These are phyloP conservation scores for Euphrasia arctica DNA, from an alignment of 305 asterid genomes.

Conservation along the genomic window DNA sequence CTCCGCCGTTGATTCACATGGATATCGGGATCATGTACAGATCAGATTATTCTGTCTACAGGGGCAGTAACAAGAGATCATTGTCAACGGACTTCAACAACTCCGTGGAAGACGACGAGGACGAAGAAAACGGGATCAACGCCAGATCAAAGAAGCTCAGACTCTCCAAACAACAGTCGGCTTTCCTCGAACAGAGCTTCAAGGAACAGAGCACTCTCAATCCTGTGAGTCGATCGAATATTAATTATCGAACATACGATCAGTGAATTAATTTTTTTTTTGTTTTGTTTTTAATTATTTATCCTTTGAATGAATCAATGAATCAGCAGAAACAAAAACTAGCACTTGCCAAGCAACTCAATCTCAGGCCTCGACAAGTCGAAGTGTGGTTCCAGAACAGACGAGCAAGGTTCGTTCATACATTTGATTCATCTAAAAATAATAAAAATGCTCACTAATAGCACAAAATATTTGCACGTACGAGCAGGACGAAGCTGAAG, in stretches of 20 bases:
- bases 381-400: slow-evolving; percentile 98
- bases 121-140: slow-evolving; percentile 60
- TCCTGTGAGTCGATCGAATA: slow-evolving; percentile 48
- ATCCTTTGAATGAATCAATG: not conserved
- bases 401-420: slow-evolving; percentile 60
- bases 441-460: too few relatives aligned
- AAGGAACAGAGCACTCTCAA: slow-evolving; percentile 80
- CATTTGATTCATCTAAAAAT: too few relatives aligned
- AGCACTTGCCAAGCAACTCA: slow-evolving; percentile 79
- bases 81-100: slow-evolving; percentile 23
- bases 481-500: slow-evolving; percentile 74
- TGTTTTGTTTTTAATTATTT: not conserved
- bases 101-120: slow-evolving; percentile 45
- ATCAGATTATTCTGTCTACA: not conserved
- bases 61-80: slow-evolving; percentile 14
- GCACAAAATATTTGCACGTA: too few relatives aligned
- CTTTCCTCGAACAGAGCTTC: slow-evolving; percentile 81
- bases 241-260: not conserved
- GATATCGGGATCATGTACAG: slow-evolving; percentile 38
- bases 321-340: slow-evolving; percentile 63
- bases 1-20: slow-evolving; percentile 41
- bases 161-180: slow-evolving; percentile 78
- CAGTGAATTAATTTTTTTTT: not conserved
- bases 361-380: slow-evolving; percentile 79
- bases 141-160: slow-evolving; percentile 57